Base-by-base conservation (phyloP, 129 eudicot species). In the Chrysanthemum seticuspe region DNA sequence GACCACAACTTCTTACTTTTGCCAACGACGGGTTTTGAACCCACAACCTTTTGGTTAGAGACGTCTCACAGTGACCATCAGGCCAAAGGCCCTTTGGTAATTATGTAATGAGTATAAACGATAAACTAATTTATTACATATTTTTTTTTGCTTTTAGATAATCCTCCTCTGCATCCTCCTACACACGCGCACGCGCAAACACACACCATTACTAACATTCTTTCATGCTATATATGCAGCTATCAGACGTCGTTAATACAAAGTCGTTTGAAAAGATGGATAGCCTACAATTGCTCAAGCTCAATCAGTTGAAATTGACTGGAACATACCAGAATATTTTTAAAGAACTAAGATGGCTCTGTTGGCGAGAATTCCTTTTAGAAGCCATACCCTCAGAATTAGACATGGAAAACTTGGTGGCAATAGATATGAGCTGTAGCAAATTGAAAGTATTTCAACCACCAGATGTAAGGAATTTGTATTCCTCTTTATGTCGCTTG, bases 361-460 rank as follows among this genome's bases (percentile, higher is more conserved):
- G 63, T 5, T 82, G 82, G 86, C 76, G 12, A 62, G 76, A 69
- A 67, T 73, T 63, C 51, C 76, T 72, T 6, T 52, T 58, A 48
- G 57, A 16, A 68, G 21, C 29, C 3, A 29, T 82, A 13, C 79
- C 76, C 8, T 9, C 1, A 2, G 79, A n/a, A 21, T 61, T 82
- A n/a, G 62, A 72, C 31, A 59, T 78, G 72, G 67, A 58, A 13
- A 82, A 31, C 12, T 44, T 82, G 65, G 82, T 78, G n/a, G 76
- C 67, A 13, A 40, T 82, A 36, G 76, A 77, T 25, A 68, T 82
- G 76, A 71, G 76, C 25, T 40, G 57, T 5, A 78, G 86, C 74
- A 77, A 54, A 12, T 73, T 77, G 58, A 11, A 77, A 16, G 31
- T 53, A 5, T 52, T 82, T 23, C 61, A 73, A 29, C 70, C 74